Evolutionary conservation across 352 stramenopile species (phyloP).

Genomic region (Nothophytophthora sp.): DNA sequence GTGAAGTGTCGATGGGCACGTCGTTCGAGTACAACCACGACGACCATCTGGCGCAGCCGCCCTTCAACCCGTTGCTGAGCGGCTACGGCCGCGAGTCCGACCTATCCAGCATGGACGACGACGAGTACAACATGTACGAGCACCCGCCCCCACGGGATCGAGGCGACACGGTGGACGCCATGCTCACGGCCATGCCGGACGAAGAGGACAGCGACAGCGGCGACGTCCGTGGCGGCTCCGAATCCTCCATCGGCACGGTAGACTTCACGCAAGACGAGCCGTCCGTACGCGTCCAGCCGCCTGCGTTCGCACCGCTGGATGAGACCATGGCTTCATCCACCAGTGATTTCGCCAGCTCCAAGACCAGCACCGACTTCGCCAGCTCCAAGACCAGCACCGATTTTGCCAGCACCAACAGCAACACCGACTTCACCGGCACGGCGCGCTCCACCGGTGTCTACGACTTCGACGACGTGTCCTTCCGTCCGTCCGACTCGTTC

Average conservation of each 20-base stretch:
- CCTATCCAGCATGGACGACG: conserved; percentile 56
- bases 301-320: conserved; percentile 33
- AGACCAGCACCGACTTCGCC: conserved; percentile 5
- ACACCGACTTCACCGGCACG: conserved; percentile 35
- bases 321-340: conserved; percentile 41
- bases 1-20: conserved; percentile 56
- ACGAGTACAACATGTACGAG: conserved; percentile 56
- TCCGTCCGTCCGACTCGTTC: conserved; percentile 29
- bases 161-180: conserved; percentile 27
- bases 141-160: conserved; percentile 29
- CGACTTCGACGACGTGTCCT: conserved; percentile 44
- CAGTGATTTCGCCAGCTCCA: conserved; percentile 16
- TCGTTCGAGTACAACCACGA: conserved; percentile 44
- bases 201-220: conserved; percentile 21
- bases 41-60: conserved; percentile 29
- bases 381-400: conserved; percentile 10
- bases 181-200: conserved; percentile 21
- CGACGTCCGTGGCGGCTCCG: conserved; percentile 27
- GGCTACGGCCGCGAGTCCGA: conserved; percentile 59
- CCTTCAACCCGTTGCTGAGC: conserved; percentile 40
- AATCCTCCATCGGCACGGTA: conserved; percentile 59
- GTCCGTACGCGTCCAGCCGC: conserved; percentile 26
- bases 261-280: conserved; percentile 50
- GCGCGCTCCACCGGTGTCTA: conserved; percentile 39
- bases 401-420: conserved; percentile 26